These are phyloP conservation scores for Suillus plorans DNA, from an alignment of 768 basidiomycete genomes.

Conservation along the genomic window DNA sequence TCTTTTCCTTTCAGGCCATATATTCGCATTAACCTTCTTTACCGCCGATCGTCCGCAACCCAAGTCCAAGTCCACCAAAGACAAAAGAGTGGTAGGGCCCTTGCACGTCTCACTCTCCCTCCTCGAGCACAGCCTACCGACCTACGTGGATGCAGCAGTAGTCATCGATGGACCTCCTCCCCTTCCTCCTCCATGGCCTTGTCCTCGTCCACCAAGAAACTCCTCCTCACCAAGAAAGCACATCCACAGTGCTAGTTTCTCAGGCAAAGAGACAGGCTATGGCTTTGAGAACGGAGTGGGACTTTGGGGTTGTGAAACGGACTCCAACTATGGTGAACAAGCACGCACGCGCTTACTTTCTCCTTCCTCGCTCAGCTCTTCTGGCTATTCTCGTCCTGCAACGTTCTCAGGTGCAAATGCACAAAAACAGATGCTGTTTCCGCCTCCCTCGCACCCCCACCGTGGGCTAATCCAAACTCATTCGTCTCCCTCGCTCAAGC, in stretches of 20 bases:
- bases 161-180: slow-evolving; percentile 38
- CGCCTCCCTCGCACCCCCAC: background rate
- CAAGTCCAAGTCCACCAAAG: background rate
- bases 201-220: slow-evolving; percentile 10
- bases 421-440: background rate
- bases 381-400: slow-evolving; percentile 7
- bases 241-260: background rate
- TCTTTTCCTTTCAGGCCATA: slow-evolving; percentile 18
- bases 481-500: background rate
- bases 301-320: background rate
- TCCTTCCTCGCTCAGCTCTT: slow-evolving; percentile 5
- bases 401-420: background rate
- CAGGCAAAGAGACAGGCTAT: background rate
- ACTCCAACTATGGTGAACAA: slow-evolving; percentile 9
- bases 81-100: slow-evolving; percentile 9
- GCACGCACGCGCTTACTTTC: background rate
- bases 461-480: background rate
- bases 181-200: slow-evolving; percentile 10
- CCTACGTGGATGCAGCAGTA: slow-evolving; percentile 54
- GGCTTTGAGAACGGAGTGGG: background rate
- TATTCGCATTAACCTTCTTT: slow-evolving; percentile 28
- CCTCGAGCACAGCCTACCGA: slow-evolving; percentile 56
- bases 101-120: slow-evolving; percentile 52
- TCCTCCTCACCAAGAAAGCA: background rate
- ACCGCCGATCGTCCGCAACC: slow-evolving; percentile 12